Evolutionary conservation across 1,284 basidiomycete genomes (phyloP).

Genomic region (Melanopsichium pennsylvanicum): DNA sequence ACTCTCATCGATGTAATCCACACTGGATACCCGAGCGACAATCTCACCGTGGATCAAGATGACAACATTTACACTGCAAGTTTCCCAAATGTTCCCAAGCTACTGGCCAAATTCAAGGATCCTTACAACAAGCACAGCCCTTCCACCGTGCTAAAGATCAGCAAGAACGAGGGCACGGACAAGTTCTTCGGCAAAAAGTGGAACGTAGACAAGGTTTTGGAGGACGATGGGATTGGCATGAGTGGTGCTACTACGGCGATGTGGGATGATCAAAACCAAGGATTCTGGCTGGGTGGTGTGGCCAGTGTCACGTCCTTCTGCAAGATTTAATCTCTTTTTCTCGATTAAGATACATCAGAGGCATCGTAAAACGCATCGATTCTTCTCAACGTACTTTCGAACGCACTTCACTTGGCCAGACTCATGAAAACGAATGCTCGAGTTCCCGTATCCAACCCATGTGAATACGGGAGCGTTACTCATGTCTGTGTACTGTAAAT

Average conservation of each 20-base stretch:
- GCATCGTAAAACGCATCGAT: no score
- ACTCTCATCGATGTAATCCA: constrained; percentile 45
- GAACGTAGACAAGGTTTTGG: constrained; percentile 49
- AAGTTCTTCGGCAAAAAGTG: constrained; percentile 56
- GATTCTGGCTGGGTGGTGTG: constrained; percentile 30
- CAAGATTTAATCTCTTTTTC: constrained; percentile 22
- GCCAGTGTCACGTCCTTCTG: constrained; percentile 21
- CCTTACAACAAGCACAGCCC: constrained; percentile 29
- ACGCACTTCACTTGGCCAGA: no score
- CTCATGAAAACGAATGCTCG: no score
- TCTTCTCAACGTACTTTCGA: no score
- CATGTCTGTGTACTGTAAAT: no score
- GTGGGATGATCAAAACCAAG: constrained; percentile 21
- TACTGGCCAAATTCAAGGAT: constrained; percentile 39
- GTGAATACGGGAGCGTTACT: no score
- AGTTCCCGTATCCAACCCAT: no score
- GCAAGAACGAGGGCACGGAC: constrained; percentile 40
- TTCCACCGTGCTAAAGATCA: constrained; percentile 43
- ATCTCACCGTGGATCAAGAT: constrained; percentile 45
- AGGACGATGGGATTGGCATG: constrained; percentile 43
- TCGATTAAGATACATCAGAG: no score
- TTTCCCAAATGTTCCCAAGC: constrained; percentile 41
- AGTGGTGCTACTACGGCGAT: constrained; percentile 34
- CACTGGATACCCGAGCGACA: constrained; percentile 49
- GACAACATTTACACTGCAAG: constrained; percentile 44